Base-by-base conservation (phyloP, 371 early-diverging fungal species). In the Coemansia sp. region DNA sequence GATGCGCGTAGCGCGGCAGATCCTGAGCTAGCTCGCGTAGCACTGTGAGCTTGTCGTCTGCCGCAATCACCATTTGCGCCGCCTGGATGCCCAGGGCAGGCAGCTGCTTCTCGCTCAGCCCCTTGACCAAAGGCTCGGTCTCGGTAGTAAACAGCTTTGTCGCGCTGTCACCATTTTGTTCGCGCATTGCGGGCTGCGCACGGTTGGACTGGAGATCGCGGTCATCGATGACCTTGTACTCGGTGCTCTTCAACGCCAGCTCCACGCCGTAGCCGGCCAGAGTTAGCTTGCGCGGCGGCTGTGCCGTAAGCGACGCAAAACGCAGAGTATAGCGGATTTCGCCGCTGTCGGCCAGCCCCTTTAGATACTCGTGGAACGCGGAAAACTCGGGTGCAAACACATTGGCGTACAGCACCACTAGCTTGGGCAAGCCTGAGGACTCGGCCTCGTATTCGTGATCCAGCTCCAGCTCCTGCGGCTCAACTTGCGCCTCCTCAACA, bases 221-320 rank as follows among this genome's bases (percentile, higher is more conserved):
- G 74, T 98, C 98, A 63, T 98, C 98, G 32, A 88, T 87, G 7
- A 93, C 95, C 62, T 89, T 87, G 80, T 98, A 98, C 68, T 98
- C 98, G 6, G 94, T 93, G 57, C 86, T 93, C 78, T 98, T 98
- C 36, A 98, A 67, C 4, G 88, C 90, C 59, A 98, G 79, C 71
- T 93, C 94, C 3, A 93, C 94, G 10, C 95, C 94, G 70, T 93
- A 98, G 40, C 98, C 98, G 4, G 90, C 74, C 30, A 97, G 77
- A 6, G 81, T 74, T 26, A 90, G 65, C 6, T 5, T 7, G 0
- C 73, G 74, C 35, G 63, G 62, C 14, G 53, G 30, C 1, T 59
- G 39, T 5, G 58, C 39, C 5, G 43, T 75, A 77, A 63, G 75
- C 59, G 59, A 82, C 76, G 39, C 86, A 78, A 49, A 86, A 70